phyloP scores from a whole-genome alignment of 495 filamentous ascomycete genomes.

The Penicillium silybi region DNA sequence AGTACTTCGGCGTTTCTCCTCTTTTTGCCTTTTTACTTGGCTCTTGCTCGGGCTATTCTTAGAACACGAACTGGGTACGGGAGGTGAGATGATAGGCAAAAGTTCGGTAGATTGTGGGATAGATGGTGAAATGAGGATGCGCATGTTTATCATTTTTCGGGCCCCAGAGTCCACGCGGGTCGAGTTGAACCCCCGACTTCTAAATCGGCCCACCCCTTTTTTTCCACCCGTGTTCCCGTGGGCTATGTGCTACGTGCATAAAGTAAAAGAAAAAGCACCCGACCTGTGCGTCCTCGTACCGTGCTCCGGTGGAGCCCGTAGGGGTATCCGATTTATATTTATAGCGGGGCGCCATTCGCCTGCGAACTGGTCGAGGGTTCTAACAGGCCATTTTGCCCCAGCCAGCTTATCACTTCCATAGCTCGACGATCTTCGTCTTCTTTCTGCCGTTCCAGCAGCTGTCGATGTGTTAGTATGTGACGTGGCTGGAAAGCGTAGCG shows the following conservation, averaged over 20 bases:
- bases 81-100: too few relatives aligned
- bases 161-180: neutral
- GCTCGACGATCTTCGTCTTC: slow-evolving; percentile 40
- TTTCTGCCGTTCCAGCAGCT: slow-evolving; percentile 48
- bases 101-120: too few relatives aligned
- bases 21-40: neutral
- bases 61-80: neutral
- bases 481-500: neutral
- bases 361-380: slow-evolving; percentile 4
- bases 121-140: neutral
- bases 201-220: neutral
- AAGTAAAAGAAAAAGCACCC: neutral
- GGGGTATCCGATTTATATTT: slow-evolving; percentile 2
- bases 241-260: neutral
- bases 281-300: neutral
- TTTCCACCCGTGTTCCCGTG: neutral
- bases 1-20: neutral
- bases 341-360: slow-evolving; percentile 3
- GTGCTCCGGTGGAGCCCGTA: neutral
- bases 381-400: slow-evolving; percentile 40
- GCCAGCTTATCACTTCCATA: slow-evolving; percentile 43
- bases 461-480: slow-evolving; percentile 6
- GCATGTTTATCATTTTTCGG: neutral
- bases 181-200: neutral
- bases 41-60: neutral